phyloP scores from a whole-genome alignment of 106 monocot species.

The Phalaenopsis aphrodite region DNA sequence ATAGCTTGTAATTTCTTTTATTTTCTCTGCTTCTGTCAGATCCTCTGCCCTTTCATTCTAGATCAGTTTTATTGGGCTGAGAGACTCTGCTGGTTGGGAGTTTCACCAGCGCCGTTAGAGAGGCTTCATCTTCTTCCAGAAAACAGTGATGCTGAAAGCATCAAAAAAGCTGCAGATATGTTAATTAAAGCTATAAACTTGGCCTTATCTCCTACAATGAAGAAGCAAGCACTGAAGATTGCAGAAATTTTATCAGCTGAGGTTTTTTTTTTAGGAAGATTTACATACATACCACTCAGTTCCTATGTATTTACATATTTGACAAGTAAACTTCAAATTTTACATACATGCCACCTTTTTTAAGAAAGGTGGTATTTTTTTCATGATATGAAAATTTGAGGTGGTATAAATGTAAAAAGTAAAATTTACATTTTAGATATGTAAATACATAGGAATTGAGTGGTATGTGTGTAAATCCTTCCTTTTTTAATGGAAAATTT shows the following conservation, averaged over 20 bases:
- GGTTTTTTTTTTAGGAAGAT: constrained; percentile 16
- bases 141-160: constrained; percentile 25
- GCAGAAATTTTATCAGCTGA: constrained; percentile 54
- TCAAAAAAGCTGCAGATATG: constrained; percentile 34
- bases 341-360: no score
- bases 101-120: constrained; percentile 58
- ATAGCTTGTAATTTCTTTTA: background rate
- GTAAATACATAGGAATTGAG: no score
- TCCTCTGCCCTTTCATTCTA: constrained; percentile 78
- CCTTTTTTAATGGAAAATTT: no score
- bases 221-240: constrained; percentile 44
- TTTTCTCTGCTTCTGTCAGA: constrained; percentile 26
- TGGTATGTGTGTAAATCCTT: no score
- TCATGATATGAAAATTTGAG: no score
- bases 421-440: no score
- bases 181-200: constrained; percentile 36
- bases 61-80: constrained; percentile 99
- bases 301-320: no score
- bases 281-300: no score
- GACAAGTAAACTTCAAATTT: no score
- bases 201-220: constrained; percentile 50
- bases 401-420: no score
- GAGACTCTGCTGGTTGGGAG: constrained; percentile 83
- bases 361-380: no score
- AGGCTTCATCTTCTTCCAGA: constrained; percentile 60